A percentile compares a stretch with the other conserved stretches of the same genome.
phyloP scores from a whole-genome alignment of 179 eudicot genomes.

The Vitellaria paradoxa region DNA sequence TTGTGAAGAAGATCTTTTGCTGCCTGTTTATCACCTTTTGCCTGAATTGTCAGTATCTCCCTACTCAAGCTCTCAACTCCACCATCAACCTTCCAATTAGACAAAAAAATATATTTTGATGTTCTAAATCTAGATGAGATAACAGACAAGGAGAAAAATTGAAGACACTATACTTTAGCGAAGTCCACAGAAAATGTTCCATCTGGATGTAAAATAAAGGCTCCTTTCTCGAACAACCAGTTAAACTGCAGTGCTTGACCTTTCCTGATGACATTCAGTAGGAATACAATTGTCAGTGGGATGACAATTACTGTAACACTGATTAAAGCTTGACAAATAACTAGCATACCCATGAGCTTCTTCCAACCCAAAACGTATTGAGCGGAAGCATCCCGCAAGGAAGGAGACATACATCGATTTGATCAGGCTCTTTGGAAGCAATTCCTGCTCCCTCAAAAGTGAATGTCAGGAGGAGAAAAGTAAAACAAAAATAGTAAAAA shows the following conservation, averaged over 20 bases:
- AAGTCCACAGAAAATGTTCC: constrained; percentile 82
- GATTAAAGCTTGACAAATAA: constrained; percentile 6
- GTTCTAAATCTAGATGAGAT: constrained; percentile 15
- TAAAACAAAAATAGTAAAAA: background rate
- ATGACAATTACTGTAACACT: background rate
- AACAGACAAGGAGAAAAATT: constrained; percentile 6
- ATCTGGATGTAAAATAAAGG: constrained; percentile 72
- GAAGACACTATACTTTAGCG: constrained; percentile 54
- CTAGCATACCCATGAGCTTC: constrained; percentile 96
- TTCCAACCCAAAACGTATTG: constrained; percentile 95
- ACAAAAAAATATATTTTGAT: constrained; percentile 15
- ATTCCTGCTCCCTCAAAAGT: constrained; percentile 35
- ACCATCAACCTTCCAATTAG: constrained; percentile 52
- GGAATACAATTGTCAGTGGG: constrained; percentile 9
- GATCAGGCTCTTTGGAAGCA: constrained; percentile 58
- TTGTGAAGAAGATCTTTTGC: constrained; percentile 59
- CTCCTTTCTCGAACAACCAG: constrained; percentile 87
- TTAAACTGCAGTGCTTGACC: constrained; percentile 98
- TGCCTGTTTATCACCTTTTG: constrained; percentile 74
- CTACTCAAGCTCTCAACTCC: constrained; percentile 82
- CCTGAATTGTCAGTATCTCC: constrained; percentile 92
- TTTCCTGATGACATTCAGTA: constrained; percentile 46
- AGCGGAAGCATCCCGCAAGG: constrained; percentile 99
- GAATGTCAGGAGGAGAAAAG: background rate
- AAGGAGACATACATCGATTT: constrained; percentile 94